These are phyloP conservation scores for Euphorbia peplus DNA, from an alignment of 345 rosid species.

Conservation along the genomic window DNA sequence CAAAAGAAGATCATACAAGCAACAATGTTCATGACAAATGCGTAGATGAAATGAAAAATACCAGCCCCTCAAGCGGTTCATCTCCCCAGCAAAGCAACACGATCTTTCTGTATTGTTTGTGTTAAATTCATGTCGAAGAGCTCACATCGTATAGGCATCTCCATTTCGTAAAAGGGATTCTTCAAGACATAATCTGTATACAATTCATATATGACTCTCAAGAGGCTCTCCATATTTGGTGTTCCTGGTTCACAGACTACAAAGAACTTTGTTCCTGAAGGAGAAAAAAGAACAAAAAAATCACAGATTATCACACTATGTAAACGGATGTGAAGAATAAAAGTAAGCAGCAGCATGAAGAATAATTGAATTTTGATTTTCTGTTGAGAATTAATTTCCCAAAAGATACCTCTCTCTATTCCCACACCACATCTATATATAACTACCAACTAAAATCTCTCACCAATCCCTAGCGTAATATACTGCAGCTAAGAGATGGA, in stretches of 20 bases:
- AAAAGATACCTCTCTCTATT: neutral
- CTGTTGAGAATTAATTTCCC: neutral
- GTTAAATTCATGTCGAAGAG: constrained; percentile 84
- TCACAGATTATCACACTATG: neutral
- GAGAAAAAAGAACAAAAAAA: neutral
- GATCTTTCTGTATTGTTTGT: constrained; percentile 84
- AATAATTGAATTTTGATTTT: neutral
- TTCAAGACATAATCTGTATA: constrained; percentile 92
- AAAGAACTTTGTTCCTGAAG: constrained; percentile 88
- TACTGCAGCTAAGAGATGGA: no score
- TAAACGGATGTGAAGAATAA: neutral
- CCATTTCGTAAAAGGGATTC: constrained; percentile 99
- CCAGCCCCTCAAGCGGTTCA: constrained; percentile 11
- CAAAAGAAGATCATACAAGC: constrained; percentile 1
- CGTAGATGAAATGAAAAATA: neutral
- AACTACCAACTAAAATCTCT: no score
- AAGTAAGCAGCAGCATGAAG: neutral
- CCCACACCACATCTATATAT: no score
- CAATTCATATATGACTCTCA: constrained; percentile 72
- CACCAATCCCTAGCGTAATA: no score
- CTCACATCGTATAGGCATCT: constrained; percentile 98
- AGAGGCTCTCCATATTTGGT: constrained; percentile 74
- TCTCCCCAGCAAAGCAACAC: constrained; percentile 61
- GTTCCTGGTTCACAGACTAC: constrained; percentile 92
- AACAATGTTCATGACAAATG: neutral